Conservation (phyloP, 768 basidiomycete species). For the Termitomyces sp. region DNA sequence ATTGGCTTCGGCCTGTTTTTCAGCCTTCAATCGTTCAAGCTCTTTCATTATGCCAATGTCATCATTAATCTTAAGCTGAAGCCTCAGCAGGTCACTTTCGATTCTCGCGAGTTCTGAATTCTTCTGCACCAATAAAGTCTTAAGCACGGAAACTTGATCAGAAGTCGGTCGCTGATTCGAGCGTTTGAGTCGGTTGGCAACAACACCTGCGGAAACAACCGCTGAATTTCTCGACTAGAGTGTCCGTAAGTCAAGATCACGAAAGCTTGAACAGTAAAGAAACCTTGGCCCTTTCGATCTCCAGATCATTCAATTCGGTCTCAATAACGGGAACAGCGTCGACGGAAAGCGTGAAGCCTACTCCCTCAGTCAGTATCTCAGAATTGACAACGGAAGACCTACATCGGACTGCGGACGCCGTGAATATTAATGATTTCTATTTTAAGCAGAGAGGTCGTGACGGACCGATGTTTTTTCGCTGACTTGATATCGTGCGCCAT, state of each 20-base stretch:
- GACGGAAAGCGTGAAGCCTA: neutral
- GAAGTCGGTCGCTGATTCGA: neutral
- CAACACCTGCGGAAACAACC: neutral
- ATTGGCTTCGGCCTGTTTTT: neutral
- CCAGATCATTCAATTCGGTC: neutral
- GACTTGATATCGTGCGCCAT: neutral
- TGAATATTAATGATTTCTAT: neutral
- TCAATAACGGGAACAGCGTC: neutral
- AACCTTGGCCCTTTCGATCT: neutral
- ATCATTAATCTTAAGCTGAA: conserved; percentile 1
- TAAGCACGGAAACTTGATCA: neutral
- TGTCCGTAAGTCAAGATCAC: neutral
- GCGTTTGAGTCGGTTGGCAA: neutral
- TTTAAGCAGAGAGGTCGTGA: neutral
- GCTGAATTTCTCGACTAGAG: neutral
- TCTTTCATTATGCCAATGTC: neutral
- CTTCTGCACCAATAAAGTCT: neutral
- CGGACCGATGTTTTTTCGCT: neutral
- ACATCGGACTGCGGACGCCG: neutral
- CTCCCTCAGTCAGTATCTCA: neutral
- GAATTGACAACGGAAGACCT: neutral
- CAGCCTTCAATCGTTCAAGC: neutral
- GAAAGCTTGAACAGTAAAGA: neutral
- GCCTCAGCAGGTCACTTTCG: neutral
- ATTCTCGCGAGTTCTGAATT: neutral